A percentile compares a stretch with the other conserved stretches of the same genome.
Conservation (phyloP, 495 filamentous ascomycete species). For the Amniculicola lignicola region DNA sequence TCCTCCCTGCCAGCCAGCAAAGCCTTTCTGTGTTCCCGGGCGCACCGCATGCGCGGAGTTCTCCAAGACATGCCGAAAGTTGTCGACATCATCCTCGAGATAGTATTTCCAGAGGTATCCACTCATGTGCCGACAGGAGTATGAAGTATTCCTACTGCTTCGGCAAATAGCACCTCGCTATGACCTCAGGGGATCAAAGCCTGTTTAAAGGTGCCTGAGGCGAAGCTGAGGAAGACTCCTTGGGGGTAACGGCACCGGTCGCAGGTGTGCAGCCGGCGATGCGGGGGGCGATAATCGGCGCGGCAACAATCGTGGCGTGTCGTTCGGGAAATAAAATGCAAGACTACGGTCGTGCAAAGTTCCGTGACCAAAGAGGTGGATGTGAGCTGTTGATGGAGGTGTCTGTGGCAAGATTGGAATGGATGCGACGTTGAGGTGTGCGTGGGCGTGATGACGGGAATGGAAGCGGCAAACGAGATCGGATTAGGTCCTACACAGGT, state of each 20-base stretch:
- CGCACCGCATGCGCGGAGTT: slow-evolving; percentile 54
- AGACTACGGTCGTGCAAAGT: too few relatives aligned
- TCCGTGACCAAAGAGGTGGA: too few relatives aligned
- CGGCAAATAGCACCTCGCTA: slow-evolving; percentile 73
- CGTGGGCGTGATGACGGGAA: too few relatives aligned
- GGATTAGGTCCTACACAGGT: too few relatives aligned
- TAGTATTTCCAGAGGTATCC: slow-evolving; percentile 93
- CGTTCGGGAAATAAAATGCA: too few relatives aligned
- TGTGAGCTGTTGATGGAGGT: too few relatives aligned
- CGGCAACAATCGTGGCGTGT: too few relatives aligned
- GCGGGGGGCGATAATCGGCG: slow-evolving; percentile 1
- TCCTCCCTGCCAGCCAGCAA: slow-evolving; percentile 37
- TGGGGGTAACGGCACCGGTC: slow-evolving; percentile 9
- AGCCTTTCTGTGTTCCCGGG: slow-evolving; percentile 45
- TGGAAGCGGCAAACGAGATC: too few relatives aligned
- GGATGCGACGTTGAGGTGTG: too few relatives aligned
- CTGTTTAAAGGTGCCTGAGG: slow-evolving; percentile 64
- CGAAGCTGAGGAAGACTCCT: slow-evolving; percentile 38
- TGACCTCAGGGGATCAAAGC: slow-evolving; percentile 82
- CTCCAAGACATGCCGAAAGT: slow-evolving; percentile 78
- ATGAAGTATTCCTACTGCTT: slow-evolving; percentile 56
- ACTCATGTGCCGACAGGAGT: slow-evolving; percentile 74
- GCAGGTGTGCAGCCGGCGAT: slow-evolving; percentile 7
- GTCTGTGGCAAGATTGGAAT: too few relatives aligned
- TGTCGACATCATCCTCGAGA: slow-evolving; percentile 92